Base-by-base conservation (phyloP, 2,329 filamentous ascomycete species). In the Niveomyces coronatus region DNA sequence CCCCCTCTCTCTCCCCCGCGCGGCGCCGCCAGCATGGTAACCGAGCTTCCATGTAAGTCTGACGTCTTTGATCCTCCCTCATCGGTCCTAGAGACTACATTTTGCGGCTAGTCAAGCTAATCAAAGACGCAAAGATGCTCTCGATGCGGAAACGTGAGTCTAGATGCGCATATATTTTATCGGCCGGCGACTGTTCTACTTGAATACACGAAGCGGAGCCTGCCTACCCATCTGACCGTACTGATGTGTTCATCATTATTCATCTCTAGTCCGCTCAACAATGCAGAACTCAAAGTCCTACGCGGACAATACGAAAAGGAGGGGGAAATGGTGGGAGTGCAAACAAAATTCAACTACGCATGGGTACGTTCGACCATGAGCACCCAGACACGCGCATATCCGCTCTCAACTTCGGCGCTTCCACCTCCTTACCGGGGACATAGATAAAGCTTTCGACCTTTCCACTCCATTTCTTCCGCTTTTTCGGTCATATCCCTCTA, bases 291-390 rank as follows among this genome's bases (percentile, higher is more conserved):
- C 44, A 80, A 88, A 60, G 91, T 96, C 45, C 74, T 98, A 38
- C 85, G 89, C 47, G 72, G 85, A 44, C 91, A 98, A 61, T 98
- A 91, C 60, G 89, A 96, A 58, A 94, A 94, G 58, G 91, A 98
- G 65, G 91, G 89, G 49, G 85, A 94, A 53, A 93, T 94, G 69
- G 89, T 94, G 44, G 88, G 89, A 43, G 76, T 98, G 28, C 91
- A 98, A 63, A 98, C 91, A 45, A 96, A 96, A 60, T 98, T 98
- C 76, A 98, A 98, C 77, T 96, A 89, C 62, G 89, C 91, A 57
- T 98, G 91, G 91, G 87, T 94, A 76, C 41, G 69, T 50, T 24
- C 24, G n/a, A n/a, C n/a, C n/a, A n/a, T n/a, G n/a, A n/a, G n/a
- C 10, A 26, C 20, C 33, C 31, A n/a, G n/a, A n/a, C n/a, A n/a